Conservation (phyloP, 768 basidiomycete genomes). For the Suillus placidus region DNA sequence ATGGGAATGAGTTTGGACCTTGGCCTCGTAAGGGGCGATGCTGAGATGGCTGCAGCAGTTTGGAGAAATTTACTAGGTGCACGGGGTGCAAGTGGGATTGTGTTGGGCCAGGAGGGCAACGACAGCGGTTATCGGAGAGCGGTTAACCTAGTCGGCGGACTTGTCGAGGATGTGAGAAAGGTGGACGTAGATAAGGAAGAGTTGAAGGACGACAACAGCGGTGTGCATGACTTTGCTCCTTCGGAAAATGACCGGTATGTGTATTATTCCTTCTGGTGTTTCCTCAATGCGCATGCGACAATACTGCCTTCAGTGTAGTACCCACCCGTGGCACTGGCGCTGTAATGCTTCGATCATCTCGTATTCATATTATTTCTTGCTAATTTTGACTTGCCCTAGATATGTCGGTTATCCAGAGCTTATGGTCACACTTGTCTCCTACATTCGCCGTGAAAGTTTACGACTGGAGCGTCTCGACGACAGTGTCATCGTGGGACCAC, state of each 20-base stretch:
- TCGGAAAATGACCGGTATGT: conserved; percentile 44
- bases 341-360: background rate
- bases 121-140: conserved; percentile 53
- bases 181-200: conserved; percentile 63
- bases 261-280: background rate
- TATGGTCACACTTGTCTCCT: conserved; percentile 70
- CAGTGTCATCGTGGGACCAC: conserved; percentile 36
- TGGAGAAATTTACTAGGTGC: conserved; percentile 93
- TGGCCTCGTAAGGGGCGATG: conserved; percentile 72
- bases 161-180: conserved; percentile 60
- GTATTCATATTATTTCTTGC: background rate
- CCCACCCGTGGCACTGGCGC: background rate
- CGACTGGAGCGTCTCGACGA: conserved; percentile 64
- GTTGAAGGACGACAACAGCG: conserved; percentile 63
- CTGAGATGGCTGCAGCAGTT: conserved; percentile 81
- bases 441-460: conserved; percentile 70
- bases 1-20: conserved; percentile 79
- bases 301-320: background rate
- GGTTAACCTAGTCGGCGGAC: conserved; percentile 72
- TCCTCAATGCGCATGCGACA: background rate
- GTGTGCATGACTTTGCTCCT: conserved; percentile 70
- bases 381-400: conserved; percentile 40
- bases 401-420: conserved; percentile 76
- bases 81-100: conserved; percentile 76
- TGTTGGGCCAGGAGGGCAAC: conserved; percentile 27